A percentile compares a stretch with the other conserved stretches of the same genome.
Conservation (phyloP, 2,329 filamentous ascomycete genomes). For the Aspergillus fructus region DNA sequence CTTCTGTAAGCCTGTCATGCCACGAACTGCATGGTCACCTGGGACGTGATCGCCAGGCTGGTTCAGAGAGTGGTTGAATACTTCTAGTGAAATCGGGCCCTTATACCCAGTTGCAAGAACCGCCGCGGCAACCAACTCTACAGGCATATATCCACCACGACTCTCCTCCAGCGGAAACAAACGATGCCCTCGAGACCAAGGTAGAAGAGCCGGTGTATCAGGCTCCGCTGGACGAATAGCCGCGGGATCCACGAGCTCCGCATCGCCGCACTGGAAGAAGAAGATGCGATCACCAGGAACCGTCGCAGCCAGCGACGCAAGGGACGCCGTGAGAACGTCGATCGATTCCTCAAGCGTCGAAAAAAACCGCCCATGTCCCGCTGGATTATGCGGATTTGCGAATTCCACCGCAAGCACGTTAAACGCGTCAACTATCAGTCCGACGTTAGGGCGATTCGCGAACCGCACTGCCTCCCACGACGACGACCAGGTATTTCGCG, state of each 20-base stretch:
- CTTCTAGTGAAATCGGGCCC: conserved; percentile 34
- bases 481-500: conserved; percentile 33
- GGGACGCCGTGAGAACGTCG: conserved; percentile 23
- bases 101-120: conserved; percentile 32
- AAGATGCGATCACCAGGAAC: conserved; percentile 35
- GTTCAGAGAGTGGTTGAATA: conserved; percentile 32
- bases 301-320: conserved; percentile 23
- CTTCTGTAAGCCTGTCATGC: conserved; percentile 21
- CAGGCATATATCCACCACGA: conserved; percentile 32
- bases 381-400: conserved; percentile 31
- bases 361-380: conserved; percentile 30
- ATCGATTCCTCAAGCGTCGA: conserved; percentile 27
- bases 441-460: conserved; percentile 33
- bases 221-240: conserved; percentile 25
- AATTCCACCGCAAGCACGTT: conserved; percentile 35
- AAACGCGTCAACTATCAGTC: conserved; percentile 33
- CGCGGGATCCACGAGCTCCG: conserved; percentile 26
- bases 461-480: conserved; percentile 34
- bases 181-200: conserved; percentile 33
- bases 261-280: conserved; percentile 35
- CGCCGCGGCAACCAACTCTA: conserved; percentile 30
- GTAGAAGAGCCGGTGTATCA: conserved; percentile 25
- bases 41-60: conserved; percentile 20
- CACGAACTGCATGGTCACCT: conserved; percentile 25
- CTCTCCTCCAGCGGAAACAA: conserved; percentile 29